Percentiles rank a stretch among this genome's conserved stretches.
Evolutionary conservation across 192 early-diverging fungal species (phyloP).

Genomic region (Coemansia sp.): DNA sequence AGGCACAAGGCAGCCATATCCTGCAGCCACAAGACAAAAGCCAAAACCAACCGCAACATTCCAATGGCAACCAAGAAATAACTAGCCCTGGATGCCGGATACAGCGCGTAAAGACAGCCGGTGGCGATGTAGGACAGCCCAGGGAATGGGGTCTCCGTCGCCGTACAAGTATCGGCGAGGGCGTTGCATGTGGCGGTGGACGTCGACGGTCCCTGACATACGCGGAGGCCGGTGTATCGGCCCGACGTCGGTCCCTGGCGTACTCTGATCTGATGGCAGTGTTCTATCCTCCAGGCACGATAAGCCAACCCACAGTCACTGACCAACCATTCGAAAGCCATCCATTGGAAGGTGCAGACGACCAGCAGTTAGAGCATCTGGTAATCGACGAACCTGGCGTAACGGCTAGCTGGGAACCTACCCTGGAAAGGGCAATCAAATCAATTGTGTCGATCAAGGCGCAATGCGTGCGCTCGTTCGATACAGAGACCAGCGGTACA

Average conservation of each 20-base stretch:
- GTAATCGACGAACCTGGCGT: constrained; percentile 9
- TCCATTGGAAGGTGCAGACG: constrained; percentile 3
- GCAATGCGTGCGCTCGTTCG: constrained; percentile 74
- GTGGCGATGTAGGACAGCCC: too few species aligned
- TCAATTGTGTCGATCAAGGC: constrained; percentile 80
- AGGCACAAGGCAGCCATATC: too few species aligned
- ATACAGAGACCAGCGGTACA: constrained; percentile 75
- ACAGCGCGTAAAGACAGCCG: too few species aligned
- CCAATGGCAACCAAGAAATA: not conserved
- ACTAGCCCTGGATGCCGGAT: too few species aligned
- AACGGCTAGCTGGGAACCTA: constrained; percentile 64
- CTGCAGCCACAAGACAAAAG: too few species aligned
- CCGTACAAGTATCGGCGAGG: not conserved
- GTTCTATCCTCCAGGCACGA: constrained; percentile 47
- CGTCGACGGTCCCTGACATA: constrained; percentile 27
- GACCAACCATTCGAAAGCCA: constrained; percentile 45
- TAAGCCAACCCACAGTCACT: constrained; percentile 46
- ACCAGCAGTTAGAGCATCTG: constrained; percentile 3
- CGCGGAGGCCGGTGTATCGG: constrained; percentile 24
- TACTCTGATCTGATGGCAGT: constrained; percentile 52
- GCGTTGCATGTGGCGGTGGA: not conserved
- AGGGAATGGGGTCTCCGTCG: too few species aligned
- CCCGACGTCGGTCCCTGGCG: constrained; percentile 39
- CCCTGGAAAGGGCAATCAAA: constrained; percentile 67
- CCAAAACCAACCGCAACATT: not conserved